Percentiles rank a stretch among this genome's conserved stretches.
These are phyloP conservation scores for Cymbopogon flexuosus DNA, from an alignment of 202 grass and related monocot species.

Conservation along the genomic window DNA sequence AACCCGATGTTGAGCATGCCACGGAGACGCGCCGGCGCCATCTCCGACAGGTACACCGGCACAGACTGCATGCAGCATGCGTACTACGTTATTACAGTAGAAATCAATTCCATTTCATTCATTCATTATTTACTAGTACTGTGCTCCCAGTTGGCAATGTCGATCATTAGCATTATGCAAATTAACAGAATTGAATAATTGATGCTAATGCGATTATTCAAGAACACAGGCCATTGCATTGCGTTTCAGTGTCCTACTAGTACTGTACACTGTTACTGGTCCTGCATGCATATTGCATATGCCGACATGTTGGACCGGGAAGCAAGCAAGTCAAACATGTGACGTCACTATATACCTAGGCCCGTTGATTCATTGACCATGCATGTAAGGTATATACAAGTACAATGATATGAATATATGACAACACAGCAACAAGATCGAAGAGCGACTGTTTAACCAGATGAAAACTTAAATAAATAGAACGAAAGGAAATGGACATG, in stretches of 20 bases:
- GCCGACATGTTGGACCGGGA: not conserved
- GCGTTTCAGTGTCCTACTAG: no score
- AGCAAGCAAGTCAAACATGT: no score
- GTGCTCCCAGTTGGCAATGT: no score
- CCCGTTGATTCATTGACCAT: not conserved
- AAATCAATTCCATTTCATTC: no score
- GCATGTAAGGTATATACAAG: not conserved
- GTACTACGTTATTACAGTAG: no score
- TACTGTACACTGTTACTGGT: no score
- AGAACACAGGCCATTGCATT: no score
- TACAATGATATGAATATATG: not conserved
- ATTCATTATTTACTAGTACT: no score
- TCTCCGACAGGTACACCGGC: constrained; percentile 32
- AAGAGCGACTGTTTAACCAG: not conserved
- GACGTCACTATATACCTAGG: not conserved
- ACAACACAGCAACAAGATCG: not conserved
- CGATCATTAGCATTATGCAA: no score
- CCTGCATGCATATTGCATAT: not conserved
- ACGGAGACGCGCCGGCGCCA: constrained; percentile 58
- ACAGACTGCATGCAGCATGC: no score
- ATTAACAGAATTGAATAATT: no score
- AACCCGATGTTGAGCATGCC: constrained; percentile 90
- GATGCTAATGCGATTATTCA: no score
- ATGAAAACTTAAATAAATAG: not conserved
- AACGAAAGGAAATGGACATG: not conserved